These are phyloP conservation scores for Uronychia binucleata DNA, from an alignment of 73 alveolate genomes.

Conservation along the genomic window DNA sequence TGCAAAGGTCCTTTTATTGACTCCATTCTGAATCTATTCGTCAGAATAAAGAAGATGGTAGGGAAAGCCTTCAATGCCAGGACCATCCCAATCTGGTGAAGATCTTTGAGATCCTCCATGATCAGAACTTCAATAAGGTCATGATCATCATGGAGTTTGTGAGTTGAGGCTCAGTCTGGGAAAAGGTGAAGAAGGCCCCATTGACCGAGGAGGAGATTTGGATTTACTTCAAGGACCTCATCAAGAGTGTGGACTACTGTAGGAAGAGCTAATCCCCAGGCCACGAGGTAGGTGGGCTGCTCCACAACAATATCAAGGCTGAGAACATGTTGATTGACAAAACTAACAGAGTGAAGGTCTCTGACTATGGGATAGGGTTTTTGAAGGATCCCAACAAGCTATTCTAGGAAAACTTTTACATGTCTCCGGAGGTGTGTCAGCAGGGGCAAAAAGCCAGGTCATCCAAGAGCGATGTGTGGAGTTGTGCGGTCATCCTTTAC, in stretches of 20 bases:
- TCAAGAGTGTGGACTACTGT: neutral
- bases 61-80: neutral
- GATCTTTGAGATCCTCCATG: neutral
- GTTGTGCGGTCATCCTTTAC: neutral
- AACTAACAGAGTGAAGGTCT: neutral
- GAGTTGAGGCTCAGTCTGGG: neutral
- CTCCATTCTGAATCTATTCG: neutral
- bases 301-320: neutral
- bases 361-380: neutral
- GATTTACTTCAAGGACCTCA: neutral
- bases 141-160: neutral
- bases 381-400: neutral
- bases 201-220: neutral
- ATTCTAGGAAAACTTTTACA: neutral
- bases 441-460: neutral
- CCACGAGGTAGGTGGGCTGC: neutral
- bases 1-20: neutral
- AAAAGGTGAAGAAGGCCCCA: neutral
- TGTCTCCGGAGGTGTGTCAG: neutral
- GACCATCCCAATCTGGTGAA: neutral
- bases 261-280: too few relatives aligned
- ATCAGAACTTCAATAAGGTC: neutral
- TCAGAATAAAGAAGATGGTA: neutral
- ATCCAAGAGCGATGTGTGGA: neutral
- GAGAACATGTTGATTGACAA: neutral